Evolutionary conservation across 208 protist species (phyloP).

Genomic region (Acanthamoeba lenticulata): DNA sequence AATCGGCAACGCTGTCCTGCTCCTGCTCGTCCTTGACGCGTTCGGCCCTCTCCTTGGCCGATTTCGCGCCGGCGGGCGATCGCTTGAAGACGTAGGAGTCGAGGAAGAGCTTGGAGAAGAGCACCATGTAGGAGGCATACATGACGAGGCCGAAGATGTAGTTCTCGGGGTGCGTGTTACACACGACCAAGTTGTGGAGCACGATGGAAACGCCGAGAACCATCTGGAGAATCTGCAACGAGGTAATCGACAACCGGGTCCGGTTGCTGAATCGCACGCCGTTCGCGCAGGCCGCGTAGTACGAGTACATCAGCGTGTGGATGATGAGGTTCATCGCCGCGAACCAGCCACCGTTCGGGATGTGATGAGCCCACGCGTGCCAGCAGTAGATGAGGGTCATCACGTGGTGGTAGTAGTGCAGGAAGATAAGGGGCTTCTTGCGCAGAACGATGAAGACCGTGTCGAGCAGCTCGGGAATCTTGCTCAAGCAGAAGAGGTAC

Average conservation of each 20-base stretch:
- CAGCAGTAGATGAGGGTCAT: conserved; percentile 94
- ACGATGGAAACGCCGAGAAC: conserved; percentile 77
- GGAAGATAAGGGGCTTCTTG: conserved; percentile 85
- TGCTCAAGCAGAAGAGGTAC: conserved; percentile 84
- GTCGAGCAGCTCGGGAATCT: conserved; percentile 87
- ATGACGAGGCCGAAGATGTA: conserved; percentile 87
- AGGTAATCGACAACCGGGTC: conserved; percentile 12
- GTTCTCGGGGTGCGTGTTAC: conserved; percentile 48
- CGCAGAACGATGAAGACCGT: conserved; percentile 88
- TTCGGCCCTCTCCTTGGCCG: conserved; percentile 40
- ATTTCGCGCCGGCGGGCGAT: neutral
- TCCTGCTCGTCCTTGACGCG: neutral
- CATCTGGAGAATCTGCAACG: conserved; percentile 91
- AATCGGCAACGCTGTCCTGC: too few species aligned
- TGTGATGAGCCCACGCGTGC: conserved; percentile 48
- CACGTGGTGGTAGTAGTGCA: conserved; percentile 93
- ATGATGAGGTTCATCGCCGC: conserved; percentile 93
- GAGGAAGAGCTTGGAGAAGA: conserved; percentile 91
- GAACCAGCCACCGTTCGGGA: conserved; percentile 1
- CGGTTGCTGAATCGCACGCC: conserved; percentile 62
- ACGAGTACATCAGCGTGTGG: conserved; percentile 95
- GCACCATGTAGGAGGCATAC: conserved; percentile 92
- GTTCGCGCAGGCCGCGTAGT: conserved; percentile 91
- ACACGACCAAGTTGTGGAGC: neutral
- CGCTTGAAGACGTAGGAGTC: conserved; percentile 4